phyloP scores from a whole-genome alignment of 352 stramenopile species.

The Peronospora destructor region DNA sequence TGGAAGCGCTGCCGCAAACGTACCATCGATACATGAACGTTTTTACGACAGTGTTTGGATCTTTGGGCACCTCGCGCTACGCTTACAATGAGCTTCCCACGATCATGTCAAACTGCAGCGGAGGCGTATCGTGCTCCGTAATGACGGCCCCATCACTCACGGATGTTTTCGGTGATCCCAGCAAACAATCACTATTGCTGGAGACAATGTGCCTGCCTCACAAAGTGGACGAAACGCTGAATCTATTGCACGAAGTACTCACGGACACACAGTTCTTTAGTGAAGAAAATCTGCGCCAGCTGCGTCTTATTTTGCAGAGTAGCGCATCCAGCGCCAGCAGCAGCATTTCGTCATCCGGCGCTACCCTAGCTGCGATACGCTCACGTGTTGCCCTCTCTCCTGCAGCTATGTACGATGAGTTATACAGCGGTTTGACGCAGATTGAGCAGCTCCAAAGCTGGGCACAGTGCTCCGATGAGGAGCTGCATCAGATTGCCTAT shows the following conservation, averaged over 20 bases:
- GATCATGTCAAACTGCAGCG: conserved; percentile 68
- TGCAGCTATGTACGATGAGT: conserved; percentile 49
- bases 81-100: conserved; percentile 65
- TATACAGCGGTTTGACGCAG: conserved; percentile 66
- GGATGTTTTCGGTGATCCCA: conserved; percentile 31
- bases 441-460: conserved; percentile 72
- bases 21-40: conserved; percentile 65
- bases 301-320: conserved; percentile 72
- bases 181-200: conserved; percentile 55
- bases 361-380: conserved; percentile 49
- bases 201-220: conserved; percentile 65
- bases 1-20: conserved; percentile 39
- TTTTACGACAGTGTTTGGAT: conserved; percentile 64
- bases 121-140: conserved; percentile 56
- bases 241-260: conserved; percentile 51
- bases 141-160: conserved; percentile 50
- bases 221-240: conserved; percentile 61
- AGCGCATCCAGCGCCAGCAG: conserved; percentile 57
- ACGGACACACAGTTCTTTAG: conserved; percentile 70
- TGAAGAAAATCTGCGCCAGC: conserved; percentile 61
- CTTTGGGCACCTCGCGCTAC: conserved; percentile 62
- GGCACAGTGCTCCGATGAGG: conserved; percentile 58
- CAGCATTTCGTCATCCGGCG: conserved; percentile 62
- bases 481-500: conserved; percentile 45
- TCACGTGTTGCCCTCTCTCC: conserved; percentile 53